These are phyloP conservation scores for Aureobasidium sp. DNA, from an alignment of 2,329 filamentous ascomycete genomes.

Conservation along the genomic window DNA sequence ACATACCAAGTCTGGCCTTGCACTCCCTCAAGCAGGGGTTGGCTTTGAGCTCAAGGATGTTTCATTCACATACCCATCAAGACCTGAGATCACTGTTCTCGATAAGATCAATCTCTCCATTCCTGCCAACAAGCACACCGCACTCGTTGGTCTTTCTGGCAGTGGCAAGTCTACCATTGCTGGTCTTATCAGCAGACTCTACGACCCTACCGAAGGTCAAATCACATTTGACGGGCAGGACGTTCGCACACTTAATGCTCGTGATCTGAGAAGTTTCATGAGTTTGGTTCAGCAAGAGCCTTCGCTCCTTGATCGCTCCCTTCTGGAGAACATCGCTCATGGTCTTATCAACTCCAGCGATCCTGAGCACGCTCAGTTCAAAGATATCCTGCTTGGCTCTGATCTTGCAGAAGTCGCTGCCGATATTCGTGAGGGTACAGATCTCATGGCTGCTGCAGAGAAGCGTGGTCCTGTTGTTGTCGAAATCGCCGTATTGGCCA, in stretches of 20 bases:
- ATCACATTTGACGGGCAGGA: conserved; percentile 30
- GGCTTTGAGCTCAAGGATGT: conserved; percentile 30
- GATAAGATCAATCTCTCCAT: conserved; percentile 29
- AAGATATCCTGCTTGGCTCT: conserved; percentile 39
- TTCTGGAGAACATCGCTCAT: conserved; percentile 46
- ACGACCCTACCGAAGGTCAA: conserved; percentile 28
- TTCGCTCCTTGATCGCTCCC: conserved; percentile 41
- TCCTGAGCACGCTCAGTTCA: conserved; percentile 30
- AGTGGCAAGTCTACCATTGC: conserved; percentile 36
- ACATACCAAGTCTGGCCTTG: conserved; percentile 23
- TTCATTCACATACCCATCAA: conserved; percentile 33
- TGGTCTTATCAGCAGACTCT: conserved; percentile 26
- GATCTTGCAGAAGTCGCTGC: conserved; percentile 43
- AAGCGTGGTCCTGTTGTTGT: conserved; percentile 35
- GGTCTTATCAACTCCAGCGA: conserved; percentile 36
- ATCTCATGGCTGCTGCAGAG: conserved; percentile 38
- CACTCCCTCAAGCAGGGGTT: conserved; percentile 16
- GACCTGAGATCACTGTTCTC: conserved; percentile 31
- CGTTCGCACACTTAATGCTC: conserved; percentile 29
- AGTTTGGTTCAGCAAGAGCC: conserved; percentile 42
- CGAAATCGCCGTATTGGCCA: conserved; percentile 44
- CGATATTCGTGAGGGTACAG: conserved; percentile 43
- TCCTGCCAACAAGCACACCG: conserved; percentile 31
- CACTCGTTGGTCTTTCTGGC: conserved; percentile 34
- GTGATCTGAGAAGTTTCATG: conserved; percentile 28